Conservation (phyloP, 1,284 basidiomycete species). For the Fereydounia khargensis region DNA sequence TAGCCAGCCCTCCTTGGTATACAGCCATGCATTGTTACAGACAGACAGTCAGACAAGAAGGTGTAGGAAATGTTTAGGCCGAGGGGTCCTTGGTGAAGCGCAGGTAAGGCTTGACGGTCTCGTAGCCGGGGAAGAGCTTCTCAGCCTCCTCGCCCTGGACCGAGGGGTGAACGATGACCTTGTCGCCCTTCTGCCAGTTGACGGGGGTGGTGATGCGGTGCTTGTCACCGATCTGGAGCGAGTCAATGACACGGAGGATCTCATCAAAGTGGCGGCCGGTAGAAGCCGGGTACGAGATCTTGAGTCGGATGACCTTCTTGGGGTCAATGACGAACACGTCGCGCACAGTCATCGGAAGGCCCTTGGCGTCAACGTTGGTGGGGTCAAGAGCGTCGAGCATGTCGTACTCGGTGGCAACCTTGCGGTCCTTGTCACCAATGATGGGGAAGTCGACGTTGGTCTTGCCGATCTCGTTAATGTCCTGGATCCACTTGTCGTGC, state of each 20-base stretch:
- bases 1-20: too few relatives aligned
- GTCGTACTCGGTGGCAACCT: slow-evolving; percentile 66
- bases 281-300: slow-evolving; percentile 70
- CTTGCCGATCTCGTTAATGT: slow-evolving; percentile 72
- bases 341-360: slow-evolving; percentile 66
- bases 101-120: slow-evolving; percentile 62
- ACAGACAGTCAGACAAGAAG: too few relatives aligned
- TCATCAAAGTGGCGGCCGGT: slow-evolving; percentile 69
- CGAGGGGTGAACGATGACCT: slow-evolving; percentile 90
- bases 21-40: too few relatives aligned
- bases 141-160: slow-evolving; percentile 85
- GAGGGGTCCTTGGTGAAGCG: slow-evolving; percentile 59
- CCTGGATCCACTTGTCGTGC: slow-evolving; percentile 86
- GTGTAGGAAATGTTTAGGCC: too few relatives aligned
- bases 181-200: slow-evolving; percentile 90
- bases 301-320: slow-evolving; percentile 65
- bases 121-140: slow-evolving; percentile 71
- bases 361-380: slow-evolving; percentile 90
- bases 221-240: slow-evolving; percentile 83
- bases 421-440: slow-evolving; percentile 87
- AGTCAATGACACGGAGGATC: slow-evolving; percentile 77
- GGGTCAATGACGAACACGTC: slow-evolving; percentile 57
- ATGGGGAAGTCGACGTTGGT: slow-evolving; percentile 87
- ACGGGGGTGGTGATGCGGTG: slow-evolving; percentile 66
- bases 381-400: slow-evolving; percentile 95